Percentiles rank a stretch among this genome's conserved stretches.
These are phyloP conservation scores for Mesotaenium endlicherianum DNA, from an alignment of 139 green algal genomes.

Conservation along the genomic window DNA sequence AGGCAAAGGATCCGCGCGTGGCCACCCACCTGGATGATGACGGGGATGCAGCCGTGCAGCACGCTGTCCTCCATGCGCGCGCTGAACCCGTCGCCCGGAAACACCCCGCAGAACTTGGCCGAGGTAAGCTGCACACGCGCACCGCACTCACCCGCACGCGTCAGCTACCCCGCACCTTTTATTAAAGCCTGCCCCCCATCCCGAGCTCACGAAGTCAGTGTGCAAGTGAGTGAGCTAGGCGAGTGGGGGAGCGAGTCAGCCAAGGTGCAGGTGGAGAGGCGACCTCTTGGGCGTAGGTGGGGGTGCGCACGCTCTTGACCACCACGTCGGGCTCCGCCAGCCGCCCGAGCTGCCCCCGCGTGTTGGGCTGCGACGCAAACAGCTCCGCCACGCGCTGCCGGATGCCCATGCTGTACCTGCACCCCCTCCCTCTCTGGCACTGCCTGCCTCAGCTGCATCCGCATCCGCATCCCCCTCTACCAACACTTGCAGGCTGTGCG, in stretches of 20 bases:
- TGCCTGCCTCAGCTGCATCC: not conserved
- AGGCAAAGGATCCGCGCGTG: not conserved
- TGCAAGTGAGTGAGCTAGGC: not conserved
- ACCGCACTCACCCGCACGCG: not conserved
- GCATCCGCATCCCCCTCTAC: not conserved
- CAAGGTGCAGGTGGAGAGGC: not conserved
- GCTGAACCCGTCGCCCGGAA: constrained; percentile 9
- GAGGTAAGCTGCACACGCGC: not conserved
- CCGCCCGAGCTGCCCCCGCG: not conserved
- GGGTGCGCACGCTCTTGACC: not conserved
- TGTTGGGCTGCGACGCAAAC: constrained; percentile 4
- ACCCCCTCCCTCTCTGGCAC: not conserved
- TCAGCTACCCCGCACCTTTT: not conserved
- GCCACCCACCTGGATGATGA: not conserved
- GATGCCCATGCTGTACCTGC: constrained; percentile 40
- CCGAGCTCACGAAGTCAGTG: not conserved
- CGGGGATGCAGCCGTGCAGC: constrained; percentile 16
- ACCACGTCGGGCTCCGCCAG: constrained; percentile 5
- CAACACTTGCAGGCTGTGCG: not conserved
- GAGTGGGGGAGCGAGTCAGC: not conserved
- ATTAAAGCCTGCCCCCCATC: not conserved
- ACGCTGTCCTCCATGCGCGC: constrained; percentile 20
- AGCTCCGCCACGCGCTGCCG: constrained; percentile 8
- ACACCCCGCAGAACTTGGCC: constrained; percentile 2
- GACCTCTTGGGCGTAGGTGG: not conserved